These are phyloP conservation scores for Emericellopsis cladophorae DNA, from an alignment of 2,329 filamentous ascomycete species.

Conservation along the genomic window DNA sequence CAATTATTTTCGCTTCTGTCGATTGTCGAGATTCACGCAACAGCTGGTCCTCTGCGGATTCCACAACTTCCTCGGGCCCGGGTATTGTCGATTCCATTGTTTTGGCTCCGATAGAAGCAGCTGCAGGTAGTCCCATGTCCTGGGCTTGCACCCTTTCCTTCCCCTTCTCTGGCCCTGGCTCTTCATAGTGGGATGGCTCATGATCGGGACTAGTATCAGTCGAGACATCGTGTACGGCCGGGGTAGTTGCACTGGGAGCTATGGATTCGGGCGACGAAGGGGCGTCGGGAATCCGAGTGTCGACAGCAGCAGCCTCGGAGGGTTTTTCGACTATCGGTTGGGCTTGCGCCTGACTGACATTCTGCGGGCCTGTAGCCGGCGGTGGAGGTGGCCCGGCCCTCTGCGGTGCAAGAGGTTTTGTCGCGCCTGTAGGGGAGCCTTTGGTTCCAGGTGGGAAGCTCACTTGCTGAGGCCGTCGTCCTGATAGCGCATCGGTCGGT, in stretches of 20 bases:
- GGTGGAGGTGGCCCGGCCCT: too few relatives aligned
- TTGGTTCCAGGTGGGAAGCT: conserved; percentile 19
- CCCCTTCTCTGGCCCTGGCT: conserved; percentile 29
- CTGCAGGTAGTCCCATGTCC: too few relatives aligned
- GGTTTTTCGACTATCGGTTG: background rate
- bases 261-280: conserved; percentile 52
- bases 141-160: conserved; percentile 7
- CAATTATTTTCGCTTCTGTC: too few relatives aligned
- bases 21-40: conserved; percentile 24
- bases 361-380: too few relatives aligned
- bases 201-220: conserved; percentile 65
- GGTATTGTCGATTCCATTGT: too few relatives aligned
- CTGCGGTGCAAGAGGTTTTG: background rate
- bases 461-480: conserved; percentile 13
- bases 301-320: background rate
- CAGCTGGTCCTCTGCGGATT: conserved; percentile 28
- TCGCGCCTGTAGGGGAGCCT: conserved; percentile 5
- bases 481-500: background rate
- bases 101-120: too few relatives aligned
- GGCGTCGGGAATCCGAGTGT: conserved; percentile 24
- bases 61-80: conserved; percentile 1
- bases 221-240: conserved; percentile 53
- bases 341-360: too few relatives aligned
- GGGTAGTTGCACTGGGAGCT: conserved; percentile 61
- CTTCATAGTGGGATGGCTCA: conserved; percentile 44